Percentiles rank a stretch among this genome's conserved stretches.
These are phyloP conservation scores for Plasmodiophora brassicae DNA, from an alignment of 208 protist genomes.

Conservation along the genomic window DNA sequence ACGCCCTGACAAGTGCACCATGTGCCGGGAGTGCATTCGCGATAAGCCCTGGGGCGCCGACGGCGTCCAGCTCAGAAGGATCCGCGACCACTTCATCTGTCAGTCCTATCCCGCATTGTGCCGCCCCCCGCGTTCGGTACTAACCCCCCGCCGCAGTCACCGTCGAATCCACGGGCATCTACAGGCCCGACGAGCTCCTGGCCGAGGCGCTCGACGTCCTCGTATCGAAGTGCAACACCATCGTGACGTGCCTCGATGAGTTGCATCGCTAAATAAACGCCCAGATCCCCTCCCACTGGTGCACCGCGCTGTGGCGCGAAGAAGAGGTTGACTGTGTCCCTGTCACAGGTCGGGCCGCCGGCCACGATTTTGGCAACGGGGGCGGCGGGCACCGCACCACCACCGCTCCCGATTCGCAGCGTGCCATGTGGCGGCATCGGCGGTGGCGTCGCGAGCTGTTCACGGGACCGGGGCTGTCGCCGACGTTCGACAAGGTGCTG, in stretches of 20 bases:
- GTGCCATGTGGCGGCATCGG: no score
- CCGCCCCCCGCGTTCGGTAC: neutral
- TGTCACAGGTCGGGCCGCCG: no score
- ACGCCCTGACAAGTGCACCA: constrained; percentile 81
- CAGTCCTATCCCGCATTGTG: constrained; percentile 32
- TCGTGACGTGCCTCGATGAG: neutral
- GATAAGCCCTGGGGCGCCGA: constrained; percentile 59
- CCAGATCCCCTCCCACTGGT: no score
- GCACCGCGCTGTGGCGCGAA: no score
- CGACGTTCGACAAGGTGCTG: constrained; percentile 42
- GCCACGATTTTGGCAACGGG: no score
- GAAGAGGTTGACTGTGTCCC: no score
- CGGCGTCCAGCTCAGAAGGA: constrained; percentile 55
- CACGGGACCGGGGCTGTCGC: neutral
- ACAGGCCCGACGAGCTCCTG: constrained; percentile 40
- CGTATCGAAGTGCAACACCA: neutral
- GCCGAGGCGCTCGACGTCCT: constrained; percentile 29
- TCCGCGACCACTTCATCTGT: constrained; percentile 75
- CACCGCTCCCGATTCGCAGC: no score
- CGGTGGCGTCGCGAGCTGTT: no score
- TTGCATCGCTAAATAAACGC: no score
- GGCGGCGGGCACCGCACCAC: no score
- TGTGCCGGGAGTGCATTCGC: constrained; percentile 93
- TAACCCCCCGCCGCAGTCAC: constrained; percentile 36
- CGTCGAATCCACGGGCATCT: constrained; percentile 47